Evolutionary conservation across 2,329 filamentous ascomycete species (phyloP), one percentile per base, ranked within the genome.

Genomic region (Verticillium nubilum): DNA sequence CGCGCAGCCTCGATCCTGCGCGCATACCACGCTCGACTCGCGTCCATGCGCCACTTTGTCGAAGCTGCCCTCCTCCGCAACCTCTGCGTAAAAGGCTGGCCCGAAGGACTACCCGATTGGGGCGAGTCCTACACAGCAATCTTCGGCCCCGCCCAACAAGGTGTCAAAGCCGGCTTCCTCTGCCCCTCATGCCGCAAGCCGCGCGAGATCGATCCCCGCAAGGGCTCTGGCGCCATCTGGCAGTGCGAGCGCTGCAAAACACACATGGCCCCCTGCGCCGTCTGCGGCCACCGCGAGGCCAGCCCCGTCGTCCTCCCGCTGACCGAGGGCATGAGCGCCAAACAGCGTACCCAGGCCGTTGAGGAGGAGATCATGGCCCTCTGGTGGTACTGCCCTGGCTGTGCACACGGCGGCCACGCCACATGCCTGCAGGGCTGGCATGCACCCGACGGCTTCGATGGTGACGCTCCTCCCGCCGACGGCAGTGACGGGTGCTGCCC

Each of bases 371-470:
- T 73, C 4, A 63, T 80, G 28, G 72, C 75, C 0, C 78, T 78
- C 2, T 88, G 86, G 86, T 88, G 83, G 83, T 84, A 84, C 65
- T 88, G 86, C 60, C 80, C 82, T 1, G 82, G 81, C 13, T 88
- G 86, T 65, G 79, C 79, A 1, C 86, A 88, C 64, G 86, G 86
- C 28, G 86, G 86, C 0, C 86, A 88, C 68, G 78, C 81, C 0
- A 79, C 79, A 0, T 88, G 86, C 60, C 75, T 88, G 1, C 77
- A 81, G 58, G 76, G 76, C 2, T 88, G 86, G 86, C 85, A 88
- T 68, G 75, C 75, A 0, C 67, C 76, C 5, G n/a, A 61, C 31
- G 64, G 72, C 12, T 23, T 59, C 33, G 64, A 65, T 19, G 64
- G 67, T 28, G 29, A 63, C 4, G 61, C 62, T 4, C 62, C 63